Percentiles rank a stretch among this genome's conserved stretches.
Evolutionary conservation across 73 alveolate genomes (phyloP).

Genomic region (Paramecium sexaurelia): DNA sequence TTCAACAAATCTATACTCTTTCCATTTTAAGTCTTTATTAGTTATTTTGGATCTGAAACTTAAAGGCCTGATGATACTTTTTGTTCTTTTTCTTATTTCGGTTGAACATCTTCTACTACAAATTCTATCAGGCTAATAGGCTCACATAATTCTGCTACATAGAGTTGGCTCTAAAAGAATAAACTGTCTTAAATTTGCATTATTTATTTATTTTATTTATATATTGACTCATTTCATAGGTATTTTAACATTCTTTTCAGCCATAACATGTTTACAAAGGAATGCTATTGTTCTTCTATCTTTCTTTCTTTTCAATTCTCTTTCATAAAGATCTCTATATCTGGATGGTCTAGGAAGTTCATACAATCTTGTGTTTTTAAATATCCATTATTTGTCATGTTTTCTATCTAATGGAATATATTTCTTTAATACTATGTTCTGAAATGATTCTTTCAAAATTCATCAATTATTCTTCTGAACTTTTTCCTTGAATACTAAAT

Average conservation of each 20-base stretch:
- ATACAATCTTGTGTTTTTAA: background rate
- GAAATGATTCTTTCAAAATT: background rate
- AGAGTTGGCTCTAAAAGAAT: constrained; percentile 2
- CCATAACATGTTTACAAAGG: constrained; percentile 24
- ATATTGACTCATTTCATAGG: constrained; percentile 20
- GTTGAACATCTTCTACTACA: background rate
- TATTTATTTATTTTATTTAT: background rate
- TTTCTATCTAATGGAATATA: background rate
- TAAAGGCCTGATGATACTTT: background rate
- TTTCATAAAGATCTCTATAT: background rate
- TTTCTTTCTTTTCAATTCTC: constrained; percentile 7
- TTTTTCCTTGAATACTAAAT: background rate
- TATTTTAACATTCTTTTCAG: constrained; percentile 26
- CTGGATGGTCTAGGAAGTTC: constrained; percentile 10
- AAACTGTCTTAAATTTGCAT: background rate
- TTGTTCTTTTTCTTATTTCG: background rate
- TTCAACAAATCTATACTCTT: background rate
- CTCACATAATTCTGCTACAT: constrained; percentile 3
- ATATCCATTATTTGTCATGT: background rate
- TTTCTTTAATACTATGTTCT: background rate
- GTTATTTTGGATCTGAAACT: background rate
- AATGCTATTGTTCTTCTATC: constrained; percentile 20
- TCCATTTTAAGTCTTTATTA: background rate
- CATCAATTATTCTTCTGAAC: background rate
- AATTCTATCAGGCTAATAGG: background rate